Percentiles rank a stretch among this genome's conserved stretches.
phyloP scores from a whole-genome alignment of 1,284 basidiomycete species.

The Sanghuangporus baumii region DNA sequence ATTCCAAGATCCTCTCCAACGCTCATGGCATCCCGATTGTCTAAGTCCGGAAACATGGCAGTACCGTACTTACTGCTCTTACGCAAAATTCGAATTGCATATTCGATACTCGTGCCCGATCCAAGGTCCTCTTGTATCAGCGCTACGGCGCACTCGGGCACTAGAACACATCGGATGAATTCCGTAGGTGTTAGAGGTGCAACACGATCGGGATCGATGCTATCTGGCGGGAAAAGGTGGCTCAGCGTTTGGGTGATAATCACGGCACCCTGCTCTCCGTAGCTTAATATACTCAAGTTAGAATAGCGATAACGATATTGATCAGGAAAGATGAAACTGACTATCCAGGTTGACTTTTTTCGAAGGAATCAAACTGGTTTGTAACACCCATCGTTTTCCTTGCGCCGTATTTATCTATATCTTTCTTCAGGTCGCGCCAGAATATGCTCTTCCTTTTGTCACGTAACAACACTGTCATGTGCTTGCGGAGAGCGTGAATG shows the following conservation, averaged over 20 bases:
- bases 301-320: slow-evolving; percentile 1
- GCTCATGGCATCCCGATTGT: slow-evolving; percentile 37
- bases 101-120: slow-evolving; percentile 36
- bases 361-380: slow-evolving; percentile 69
- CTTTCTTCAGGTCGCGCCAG: slow-evolving; percentile 59
- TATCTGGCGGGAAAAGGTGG: slow-evolving; percentile 61
- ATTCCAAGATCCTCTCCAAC: slow-evolving; percentile 17
- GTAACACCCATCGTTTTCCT: slow-evolving; percentile 59
- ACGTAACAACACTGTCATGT: slow-evolving; percentile 45
- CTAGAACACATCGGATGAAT: slow-evolving; percentile 66
- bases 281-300: slow-evolving; percentile 37
- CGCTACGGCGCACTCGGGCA: slow-evolving; percentile 68
- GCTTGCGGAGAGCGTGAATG: slow-evolving; percentile 41
- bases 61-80: slow-evolving; percentile 73
- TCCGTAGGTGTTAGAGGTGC: slow-evolving; percentile 61
- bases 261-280: slow-evolving; percentile 72
- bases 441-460: slow-evolving; percentile 51
- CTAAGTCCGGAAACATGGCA: slow-evolving; percentile 68
- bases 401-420: slow-evolving; percentile 56
- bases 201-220: slow-evolving; percentile 45
- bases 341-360: slow-evolving; percentile 79
- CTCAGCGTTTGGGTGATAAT: slow-evolving; percentile 74
- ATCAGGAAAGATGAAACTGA: slow-evolving; percentile 36
- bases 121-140: slow-evolving; percentile 66
- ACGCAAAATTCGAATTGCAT: slow-evolving; percentile 54